Conservation (phyloP, 345 rosid genomes). For the Populus euphratica region DNA sequence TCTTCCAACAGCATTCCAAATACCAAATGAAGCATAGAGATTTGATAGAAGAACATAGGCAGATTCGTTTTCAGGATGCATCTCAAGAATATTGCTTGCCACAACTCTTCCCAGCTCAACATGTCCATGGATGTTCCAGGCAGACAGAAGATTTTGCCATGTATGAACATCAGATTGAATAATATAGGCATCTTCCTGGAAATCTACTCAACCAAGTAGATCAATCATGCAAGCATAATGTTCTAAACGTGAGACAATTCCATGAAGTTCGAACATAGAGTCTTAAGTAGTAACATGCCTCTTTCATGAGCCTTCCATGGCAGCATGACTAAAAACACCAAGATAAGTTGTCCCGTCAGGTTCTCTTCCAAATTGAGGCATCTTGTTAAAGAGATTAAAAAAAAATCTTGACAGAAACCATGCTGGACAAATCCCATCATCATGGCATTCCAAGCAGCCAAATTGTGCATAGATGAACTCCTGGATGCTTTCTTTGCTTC, state of each 20-base stretch:
- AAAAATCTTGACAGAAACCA: constrained; percentile 1
- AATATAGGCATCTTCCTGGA: constrained; percentile 14
- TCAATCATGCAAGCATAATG: constrained; percentile 20
- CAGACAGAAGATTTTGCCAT: constrained; percentile 17
- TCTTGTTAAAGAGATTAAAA: background rate
- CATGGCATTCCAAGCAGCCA: constrained; percentile 22
- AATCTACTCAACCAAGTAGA: constrained; percentile 21
- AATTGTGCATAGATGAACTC: background rate
- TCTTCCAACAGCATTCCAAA: constrained; percentile 17
- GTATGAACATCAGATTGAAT: constrained; percentile 16
- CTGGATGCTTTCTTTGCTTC: constrained; percentile 7
- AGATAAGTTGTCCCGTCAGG: constrained; percentile 17
- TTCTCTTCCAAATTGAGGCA: constrained; percentile 9
- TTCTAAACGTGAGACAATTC: constrained; percentile 7
- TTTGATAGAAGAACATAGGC: constrained; percentile 22
- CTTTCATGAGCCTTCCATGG: constrained; percentile 4
- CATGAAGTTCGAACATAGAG: constrained; percentile 14
- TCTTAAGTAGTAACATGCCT: constrained; percentile 6
- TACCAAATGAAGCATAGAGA: constrained; percentile 15
- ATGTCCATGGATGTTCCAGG: constrained; percentile 13
- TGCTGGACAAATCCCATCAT: constrained; percentile 15
- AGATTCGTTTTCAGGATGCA: constrained; percentile 18
- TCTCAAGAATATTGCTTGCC: constrained; percentile 14
- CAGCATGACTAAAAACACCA: constrained; percentile 16
- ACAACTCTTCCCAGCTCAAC: constrained; percentile 15